Base-by-base conservation (phyloP, 164 flowering plant genomes). In the Nymphaea colorata region DNA sequence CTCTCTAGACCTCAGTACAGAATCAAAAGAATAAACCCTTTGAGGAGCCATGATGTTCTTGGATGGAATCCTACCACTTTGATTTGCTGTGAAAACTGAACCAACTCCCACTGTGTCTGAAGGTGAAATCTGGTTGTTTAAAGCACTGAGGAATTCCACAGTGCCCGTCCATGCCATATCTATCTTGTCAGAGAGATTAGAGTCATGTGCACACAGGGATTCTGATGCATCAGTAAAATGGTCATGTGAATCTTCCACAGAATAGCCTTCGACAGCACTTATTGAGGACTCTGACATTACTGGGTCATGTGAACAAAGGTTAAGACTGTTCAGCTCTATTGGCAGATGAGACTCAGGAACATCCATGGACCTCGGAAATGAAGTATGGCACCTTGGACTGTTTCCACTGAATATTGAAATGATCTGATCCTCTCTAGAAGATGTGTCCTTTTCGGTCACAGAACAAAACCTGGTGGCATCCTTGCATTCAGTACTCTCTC, bases 141-240 rank as follows among this genome's bases (percentile, higher is more conserved):
- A 80, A 74, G 69, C 64, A 62, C 75, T 80, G 43, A 51, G 57
- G 3, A 15, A 51, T 15, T 51, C 57, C 57, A 51, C 57, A 5
- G 14, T 8, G 44, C 99, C 99, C 2, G 87, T 86, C 99, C 98
- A 95, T 42, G 88, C 94, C 66, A 84, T 89, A 75, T 95, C 98
- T 67, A 95, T 95, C 79, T 84, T 81, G 67, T 95, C 97, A 15
- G 99, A 90, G 44, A 92, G 83, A 73, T 71, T 79, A 2, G 96
- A 83, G 16, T 69, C 83, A 65, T 83, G 76, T 44, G 86, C 82
- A 0, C 79, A 77, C 42, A 71, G 59, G 53, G 67, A 74, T 62
- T 78, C 84, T 59, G 53, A 70, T 44, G 76, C n/a, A 51, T 51
- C 57, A 51, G 14, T 51, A 15, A 51, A 51, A 51, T 8, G 8